Evolutionary conservation across 2,329 filamentous ascomycete genomes (phyloP).

Genomic region (Fusarium avenaceum): DNA sequence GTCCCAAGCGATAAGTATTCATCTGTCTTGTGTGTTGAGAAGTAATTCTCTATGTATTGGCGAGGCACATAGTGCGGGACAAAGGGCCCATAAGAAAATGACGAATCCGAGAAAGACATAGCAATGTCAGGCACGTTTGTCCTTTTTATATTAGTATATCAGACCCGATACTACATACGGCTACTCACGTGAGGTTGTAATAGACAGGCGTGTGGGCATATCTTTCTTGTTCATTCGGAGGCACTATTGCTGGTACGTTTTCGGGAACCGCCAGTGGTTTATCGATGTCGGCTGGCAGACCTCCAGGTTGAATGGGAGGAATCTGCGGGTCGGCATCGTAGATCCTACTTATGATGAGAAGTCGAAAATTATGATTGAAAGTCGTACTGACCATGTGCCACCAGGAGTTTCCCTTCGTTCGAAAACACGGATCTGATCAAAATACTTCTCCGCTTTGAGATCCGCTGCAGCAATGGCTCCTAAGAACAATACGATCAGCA

Average conservation of each 20-base stretch:
- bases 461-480: slow-evolving; percentile 64
- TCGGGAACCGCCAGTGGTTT: slow-evolving; percentile 60
- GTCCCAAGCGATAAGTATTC: slow-evolving; percentile 62
- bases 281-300: slow-evolving; percentile 61
- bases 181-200: slow-evolving; percentile 62
- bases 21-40: slow-evolving; percentile 64
- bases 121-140: slow-evolving; percentile 70
- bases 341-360: slow-evolving; percentile 58
- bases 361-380: accelerated
- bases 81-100: slow-evolving; percentile 69
- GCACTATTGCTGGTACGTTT: slow-evolving; percentile 56
- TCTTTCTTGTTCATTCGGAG: slow-evolving; percentile 60
- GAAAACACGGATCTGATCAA: slow-evolving; percentile 59
- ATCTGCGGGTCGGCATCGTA: slow-evolving; percentile 59
- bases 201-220: slow-evolving; percentile 66
- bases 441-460: slow-evolving; percentile 60
- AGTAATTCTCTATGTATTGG: slow-evolving; percentile 69
- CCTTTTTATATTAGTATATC: slow-evolving; percentile 34
- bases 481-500: slow-evolving; percentile 32
- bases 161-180: accelerated
- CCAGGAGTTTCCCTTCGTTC: slow-evolving; percentile 59
- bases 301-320: slow-evolving; percentile 58
- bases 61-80: slow-evolving; percentile 67
- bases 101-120: slow-evolving; percentile 67
- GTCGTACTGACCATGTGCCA: slow-evolving; percentile 58